Base-by-base conservation (phyloP, 768 basidiomycete species). In the Suillus occidentalis region DNA sequence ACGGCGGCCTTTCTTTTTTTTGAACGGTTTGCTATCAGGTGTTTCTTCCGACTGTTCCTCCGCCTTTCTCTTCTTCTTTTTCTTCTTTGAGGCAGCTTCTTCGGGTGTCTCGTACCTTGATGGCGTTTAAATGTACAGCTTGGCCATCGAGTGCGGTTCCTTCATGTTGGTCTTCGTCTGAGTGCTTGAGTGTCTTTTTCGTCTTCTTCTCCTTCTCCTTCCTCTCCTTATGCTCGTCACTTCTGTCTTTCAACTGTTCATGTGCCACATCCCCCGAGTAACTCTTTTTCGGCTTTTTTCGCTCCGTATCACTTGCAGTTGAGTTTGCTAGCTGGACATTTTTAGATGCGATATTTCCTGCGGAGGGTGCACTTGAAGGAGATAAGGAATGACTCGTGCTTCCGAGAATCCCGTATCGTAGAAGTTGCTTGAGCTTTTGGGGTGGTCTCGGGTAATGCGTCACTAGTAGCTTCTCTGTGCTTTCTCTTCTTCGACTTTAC, bases 281-380 rank as follows among this genome's bases (percentile, higher is more conserved):
- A 14, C 20, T 52, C 59, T 67, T 66, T 9, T 64, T 67, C 62
- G 73, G 73, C 61, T 72, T 66, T 68, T 55, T 56, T 22, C n/a
- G 25, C 34, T 60, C 22, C 20, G 55, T 36, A 25, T 36, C n/a
- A 39, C 36, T 16, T n/a, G 20, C 40, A 59, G 55, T 18, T 13
- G 16, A 58, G 25, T 40, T 25, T 42, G 25, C 37, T 40, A 25
- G 18, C 10, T 59, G 58, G 18, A 25, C 39, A 20, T 42, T 40
- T 20, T 40, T 28, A 10, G 58, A 42, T 25, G 39, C 16, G 18
- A 59, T 10, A 10, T 20, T 59, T 59, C 25, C 40, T 59, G 40
- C 40, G 18, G 39, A 42, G 10, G 58, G 22, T 6, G 16, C 16
- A 25, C 22, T 25, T 58, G 37, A 28, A 31, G 40, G 58, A 31